Conservation (phyloP, 257 asterid genomes). For the Lycium ferocissimum region DNA sequence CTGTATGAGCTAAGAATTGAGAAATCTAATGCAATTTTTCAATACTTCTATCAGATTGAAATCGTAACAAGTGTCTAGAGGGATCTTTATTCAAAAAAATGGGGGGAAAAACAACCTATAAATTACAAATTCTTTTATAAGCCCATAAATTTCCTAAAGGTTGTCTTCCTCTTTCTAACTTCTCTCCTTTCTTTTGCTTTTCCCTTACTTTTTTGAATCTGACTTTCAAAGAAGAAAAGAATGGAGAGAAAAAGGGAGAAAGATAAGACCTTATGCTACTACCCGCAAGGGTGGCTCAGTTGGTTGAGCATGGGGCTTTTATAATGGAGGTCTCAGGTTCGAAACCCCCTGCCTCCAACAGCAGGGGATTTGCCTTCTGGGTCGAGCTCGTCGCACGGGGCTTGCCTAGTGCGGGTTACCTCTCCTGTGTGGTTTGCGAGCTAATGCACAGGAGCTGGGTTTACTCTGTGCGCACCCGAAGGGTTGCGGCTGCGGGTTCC, state of each 20-base stretch:
- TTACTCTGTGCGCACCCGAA: no score
- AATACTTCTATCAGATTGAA: background rate
- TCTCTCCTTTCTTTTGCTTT: background rate
- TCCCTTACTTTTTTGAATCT: background rate
- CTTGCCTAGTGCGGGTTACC: no score
- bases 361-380: no score
- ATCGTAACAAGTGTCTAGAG: background rate
- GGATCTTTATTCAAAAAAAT: background rate
- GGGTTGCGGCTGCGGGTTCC: no score
- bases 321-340: no score
- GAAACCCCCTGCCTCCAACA: no score
- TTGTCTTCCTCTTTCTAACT: background rate
- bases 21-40: slow-evolving; percentile 4
- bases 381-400: no score
- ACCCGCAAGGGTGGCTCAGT: no score
- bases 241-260: background rate
- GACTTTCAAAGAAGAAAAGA: slow-evolving; percentile 21
- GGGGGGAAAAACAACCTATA: background rate
- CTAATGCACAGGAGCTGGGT: no score
- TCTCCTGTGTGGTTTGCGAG: no score
- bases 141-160: slow-evolving; percentile 17
- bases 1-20: slow-evolving; percentile 20
- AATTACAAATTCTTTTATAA: slow-evolving; percentile 14
- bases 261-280: no score
- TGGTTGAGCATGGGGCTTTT: no score